These are phyloP conservation scores for Phaffia rhodozyma DNA, from an alignment of 1,284 basidiomycete genomes.

Conservation along the genomic window DNA sequence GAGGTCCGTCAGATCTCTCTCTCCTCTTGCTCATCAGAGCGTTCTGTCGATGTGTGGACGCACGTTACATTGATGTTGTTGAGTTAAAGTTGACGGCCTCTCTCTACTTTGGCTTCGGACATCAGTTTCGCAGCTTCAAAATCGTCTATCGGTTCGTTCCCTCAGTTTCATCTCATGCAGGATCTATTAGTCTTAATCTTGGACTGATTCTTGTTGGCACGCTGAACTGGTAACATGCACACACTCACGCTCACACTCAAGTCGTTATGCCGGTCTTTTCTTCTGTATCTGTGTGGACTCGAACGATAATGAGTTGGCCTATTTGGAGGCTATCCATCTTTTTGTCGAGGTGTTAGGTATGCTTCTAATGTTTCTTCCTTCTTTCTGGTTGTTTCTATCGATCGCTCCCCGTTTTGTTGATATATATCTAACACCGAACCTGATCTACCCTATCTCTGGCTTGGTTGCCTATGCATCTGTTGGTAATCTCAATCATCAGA, in stretches of 20 bases:
- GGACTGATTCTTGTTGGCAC: not conserved
- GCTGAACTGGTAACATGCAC: not conserved
- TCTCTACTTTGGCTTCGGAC: not conserved
- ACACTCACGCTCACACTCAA: not conserved
- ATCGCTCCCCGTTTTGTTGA: not conserved
- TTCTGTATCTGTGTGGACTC: slow-evolving; percentile 96
- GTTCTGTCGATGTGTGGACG: not conserved
- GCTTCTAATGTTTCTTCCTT: slow-evolving; percentile 26
- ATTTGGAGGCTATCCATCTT: slow-evolving; percentile 92
- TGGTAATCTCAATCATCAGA: slow-evolving; percentile 42
- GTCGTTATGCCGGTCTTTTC: slow-evolving; percentile 88
- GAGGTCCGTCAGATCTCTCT: slow-evolving; percentile 51
- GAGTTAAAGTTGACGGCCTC: not conserved
- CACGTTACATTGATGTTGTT: not conserved
- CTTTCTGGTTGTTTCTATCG: not conserved
- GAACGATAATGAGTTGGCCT: slow-evolving; percentile 95
- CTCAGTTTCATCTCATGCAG: not conserved
- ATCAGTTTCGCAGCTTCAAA: slow-evolving; percentile 87
- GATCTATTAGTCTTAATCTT: not conserved
- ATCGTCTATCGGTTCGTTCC: slow-evolving; percentile 58
- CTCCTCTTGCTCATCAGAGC: slow-evolving; percentile 4
- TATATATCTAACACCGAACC: slow-evolving; percentile 4
- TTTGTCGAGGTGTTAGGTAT: slow-evolving; percentile 95
- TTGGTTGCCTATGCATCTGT: not conserved
- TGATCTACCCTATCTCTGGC: slow-evolving; percentile 1